Evolutionary conservation across 2,329 filamentous ascomycete species (phyloP), one percentile per base, ranked within the genome.

Genomic region (Arthroderma uncinatum): DNA sequence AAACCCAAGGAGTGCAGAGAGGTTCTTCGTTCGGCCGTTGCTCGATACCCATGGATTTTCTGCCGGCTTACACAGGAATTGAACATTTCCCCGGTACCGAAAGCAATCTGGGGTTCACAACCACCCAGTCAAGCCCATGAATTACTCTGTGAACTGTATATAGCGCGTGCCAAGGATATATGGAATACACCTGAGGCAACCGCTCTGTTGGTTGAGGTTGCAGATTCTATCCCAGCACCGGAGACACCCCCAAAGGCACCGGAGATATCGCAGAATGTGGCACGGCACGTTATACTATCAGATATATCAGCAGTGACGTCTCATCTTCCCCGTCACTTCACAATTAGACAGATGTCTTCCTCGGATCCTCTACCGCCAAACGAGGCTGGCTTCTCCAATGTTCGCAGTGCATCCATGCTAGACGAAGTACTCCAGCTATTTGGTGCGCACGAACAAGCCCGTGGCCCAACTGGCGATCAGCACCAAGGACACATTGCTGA

Each of bases 21-120:
- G 55, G 74, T 82, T 5, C 78, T 97, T 6, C 75, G 77, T 4
- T 74, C 78, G 6, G 86, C 89, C 1, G 86, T 96, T 69, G 78
- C 82, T 57, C 76, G 76, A 28, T 82, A 89, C 55, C 92, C 93
- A 0, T 98, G 91, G 89, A 77, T 96, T 1, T 90, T 92, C 64
- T 84, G 82, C 56, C 78, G 84, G 21, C 75, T 98, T 2, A 93
- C 92, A 68, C 85, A 87, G 64, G 86, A 89, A 52, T 76, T 97
- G 25, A 84, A 86, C 61, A 78, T 96, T 30, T 85, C 89, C 12
- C 78, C 80, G 5, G 76, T 88, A 6, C 91, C 93, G 1, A 84
- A 84, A 34, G 81, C 83, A 0, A 81, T 97, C 33, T 97, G 93
- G 92, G 91, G 88, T 54, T 80, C 84, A 60, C 79, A 82, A 64